Evolutionary conservation across 2,329 filamentous ascomycete genomes (phyloP).

Genomic region (Fusarium sulawesiense): DNA sequence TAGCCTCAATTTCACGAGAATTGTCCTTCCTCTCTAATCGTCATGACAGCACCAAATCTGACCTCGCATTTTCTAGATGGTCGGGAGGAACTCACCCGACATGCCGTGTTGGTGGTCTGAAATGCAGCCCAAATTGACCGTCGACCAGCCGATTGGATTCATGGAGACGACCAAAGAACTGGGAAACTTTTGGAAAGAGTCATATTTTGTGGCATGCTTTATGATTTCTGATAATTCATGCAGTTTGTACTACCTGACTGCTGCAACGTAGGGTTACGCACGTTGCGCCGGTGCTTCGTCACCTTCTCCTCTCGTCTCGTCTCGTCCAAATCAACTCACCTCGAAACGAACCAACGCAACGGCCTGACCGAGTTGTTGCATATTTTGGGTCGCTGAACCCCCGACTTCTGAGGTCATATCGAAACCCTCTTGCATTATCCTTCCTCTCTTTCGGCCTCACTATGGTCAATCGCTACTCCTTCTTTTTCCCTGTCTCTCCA

Average conservation of each 20-base stretch:
- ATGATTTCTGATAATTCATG: conserved; percentile 31
- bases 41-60: conserved; percentile 21
- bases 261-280: conserved; percentile 12
- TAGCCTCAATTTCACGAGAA: conserved; percentile 32
- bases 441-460: conserved; percentile 4
- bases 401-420: conserved; percentile 12
- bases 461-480: conserved; percentile 5
- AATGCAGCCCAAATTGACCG: conserved; percentile 30
- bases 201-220: conserved; percentile 29
- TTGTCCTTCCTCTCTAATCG: conserved; percentile 24
- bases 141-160: conserved; percentile 39
- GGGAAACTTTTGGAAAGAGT: conserved; percentile 8
- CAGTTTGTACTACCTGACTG: neutral
- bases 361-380: conserved; percentile 23
- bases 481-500: conserved; percentile 5
- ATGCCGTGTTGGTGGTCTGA: conserved; percentile 33
- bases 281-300: conserved; percentile 1
- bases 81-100: conserved; percentile 26
- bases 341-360: neutral
- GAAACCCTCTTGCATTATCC: neutral
- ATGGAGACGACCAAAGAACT: conserved; percentile 7
- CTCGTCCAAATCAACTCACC: neutral
- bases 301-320: neutral
- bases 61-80: neutral
- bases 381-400: conserved; percentile 33